These are phyloP conservation scores for Nosema granulosis DNA, from an alignment of 371 early-diverging fungal species.

Conservation along the genomic window DNA sequence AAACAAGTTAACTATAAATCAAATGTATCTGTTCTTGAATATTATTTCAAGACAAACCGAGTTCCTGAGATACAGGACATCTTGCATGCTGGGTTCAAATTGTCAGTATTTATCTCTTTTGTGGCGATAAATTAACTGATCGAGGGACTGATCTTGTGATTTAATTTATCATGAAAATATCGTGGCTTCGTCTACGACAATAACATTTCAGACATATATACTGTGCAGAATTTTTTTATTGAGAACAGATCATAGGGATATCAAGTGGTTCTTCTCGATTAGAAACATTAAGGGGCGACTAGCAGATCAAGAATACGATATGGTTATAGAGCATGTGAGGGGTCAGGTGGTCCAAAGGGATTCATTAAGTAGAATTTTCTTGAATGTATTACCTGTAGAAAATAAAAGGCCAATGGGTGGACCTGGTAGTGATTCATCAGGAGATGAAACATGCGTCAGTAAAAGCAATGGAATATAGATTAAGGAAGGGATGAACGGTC, in stretches of 20 bases:
- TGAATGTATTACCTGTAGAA: no score
- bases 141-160: no score
- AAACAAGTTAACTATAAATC: no score
- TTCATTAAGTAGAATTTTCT: slow-evolving; percentile 17
- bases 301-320: slow-evolving; percentile 23
- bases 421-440: slow-evolving; percentile 17
- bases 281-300: not conserved
- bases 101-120: no score
- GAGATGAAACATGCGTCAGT: not conserved
- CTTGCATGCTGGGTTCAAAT: no score
- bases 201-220: slow-evolving; percentile 28
- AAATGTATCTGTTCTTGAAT: no score
- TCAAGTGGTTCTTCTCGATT: slow-evolving; percentile 5
- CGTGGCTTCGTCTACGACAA: no score
- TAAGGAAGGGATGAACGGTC: slow-evolving; percentile 8
- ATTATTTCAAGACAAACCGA: no score
- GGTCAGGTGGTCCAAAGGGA: slow-evolving; percentile 4
- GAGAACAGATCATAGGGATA: slow-evolving; percentile 30
- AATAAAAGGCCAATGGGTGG: no score
- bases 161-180: no score
- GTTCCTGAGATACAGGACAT: no score
- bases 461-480: slow-evolving; percentile 2
- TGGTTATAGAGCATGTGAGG: slow-evolving; percentile 25
- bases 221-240: slow-evolving; percentile 8
- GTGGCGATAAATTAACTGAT: no score